Percentiles rank a stretch among this genome's conserved stretches.
These are phyloP conservation scores for Helenozyma rhizophorensis DNA, from an alignment of 805 yeast genomes.

Conservation along the genomic window DNA sequence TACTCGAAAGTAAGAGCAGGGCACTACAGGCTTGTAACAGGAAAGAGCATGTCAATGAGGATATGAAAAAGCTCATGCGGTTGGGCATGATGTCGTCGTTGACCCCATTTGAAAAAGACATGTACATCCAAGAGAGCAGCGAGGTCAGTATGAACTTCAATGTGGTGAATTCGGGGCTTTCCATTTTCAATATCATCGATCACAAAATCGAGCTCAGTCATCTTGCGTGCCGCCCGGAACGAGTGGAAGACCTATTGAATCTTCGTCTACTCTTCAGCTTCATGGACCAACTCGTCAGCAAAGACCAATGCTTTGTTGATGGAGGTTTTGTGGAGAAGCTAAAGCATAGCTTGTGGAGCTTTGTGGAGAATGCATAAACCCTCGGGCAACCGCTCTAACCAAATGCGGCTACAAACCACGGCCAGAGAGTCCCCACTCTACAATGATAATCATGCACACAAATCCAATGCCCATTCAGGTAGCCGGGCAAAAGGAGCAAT, in stretches of 20 bases:
- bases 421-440: no score
- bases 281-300: constrained; percentile 41
- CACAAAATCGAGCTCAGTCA: constrained; percentile 47
- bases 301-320: constrained; percentile 42
- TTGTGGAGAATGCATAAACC: not conserved
- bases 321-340: constrained; percentile 50
- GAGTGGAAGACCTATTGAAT: constrained; percentile 59
- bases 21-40: constrained; percentile 22
- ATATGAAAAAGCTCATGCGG: constrained; percentile 20
- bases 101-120: constrained; percentile 25
- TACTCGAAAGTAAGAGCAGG: constrained; percentile 33
- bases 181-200: constrained; percentile 46
- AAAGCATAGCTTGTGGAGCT: constrained; percentile 40
- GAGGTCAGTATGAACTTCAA: constrained; percentile 15
- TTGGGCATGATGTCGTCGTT: constrained; percentile 22
- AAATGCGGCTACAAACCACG: no score
- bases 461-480: no score
- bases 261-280: constrained; percentile 57
- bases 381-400: no score
- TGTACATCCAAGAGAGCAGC: constrained; percentile 24
- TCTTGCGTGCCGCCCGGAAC: constrained; percentile 38
- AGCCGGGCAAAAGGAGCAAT: no score
- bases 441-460: no score
- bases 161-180: constrained; percentile 29
- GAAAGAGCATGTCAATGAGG: constrained; percentile 21